phyloP scores from a whole-genome alignment of 192 early-diverging fungal genomes.

The Chytriomyces sp. region DNA sequence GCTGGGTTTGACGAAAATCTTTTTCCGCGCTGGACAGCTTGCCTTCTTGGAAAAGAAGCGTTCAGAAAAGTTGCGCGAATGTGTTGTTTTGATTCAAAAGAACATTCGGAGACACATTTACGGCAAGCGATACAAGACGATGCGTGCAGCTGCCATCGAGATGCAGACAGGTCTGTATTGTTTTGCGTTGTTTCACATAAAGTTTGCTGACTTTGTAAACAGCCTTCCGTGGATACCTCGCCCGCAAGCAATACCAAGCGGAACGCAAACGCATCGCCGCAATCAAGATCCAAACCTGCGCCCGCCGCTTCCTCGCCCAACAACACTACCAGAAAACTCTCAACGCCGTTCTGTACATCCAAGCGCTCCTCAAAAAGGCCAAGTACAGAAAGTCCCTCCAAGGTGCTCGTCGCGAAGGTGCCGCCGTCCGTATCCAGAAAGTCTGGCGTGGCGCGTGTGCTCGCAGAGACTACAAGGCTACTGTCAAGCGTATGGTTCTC shows the following conservation, averaged over 20 bases:
- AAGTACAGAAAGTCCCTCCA: constrained; percentile 61
- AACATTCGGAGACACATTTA: constrained; percentile 76
- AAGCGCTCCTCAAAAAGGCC: constrained; percentile 46
- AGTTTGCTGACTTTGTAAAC: constrained; percentile 34
- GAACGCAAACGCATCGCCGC: constrained; percentile 71
- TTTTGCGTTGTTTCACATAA: neutral
- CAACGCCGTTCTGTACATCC: constrained; percentile 48
- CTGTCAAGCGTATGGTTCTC: constrained; percentile 63
- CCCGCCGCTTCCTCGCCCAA: constrained; percentile 67
- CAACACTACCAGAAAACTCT: constrained; percentile 44
- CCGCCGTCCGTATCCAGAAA: constrained; percentile 80
- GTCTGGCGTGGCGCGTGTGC: constrained; percentile 69
- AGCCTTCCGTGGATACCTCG: constrained; percentile 60
- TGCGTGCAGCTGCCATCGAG: constrained; percentile 59
- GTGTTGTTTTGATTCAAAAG: constrained; percentile 88
- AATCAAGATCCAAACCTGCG: constrained; percentile 73
- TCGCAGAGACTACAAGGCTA: constrained; percentile 63
- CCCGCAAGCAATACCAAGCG: constrained; percentile 65
- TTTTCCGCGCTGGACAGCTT: constrained; percentile 96
- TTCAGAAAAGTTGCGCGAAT: constrained; percentile 65
- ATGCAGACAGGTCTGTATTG: constrained; percentile 60
- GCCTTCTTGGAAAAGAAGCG: constrained; percentile 90
- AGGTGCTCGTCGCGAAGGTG: constrained; percentile 63
- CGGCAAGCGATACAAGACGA: constrained; percentile 36
- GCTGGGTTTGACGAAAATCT: constrained; percentile 94